Evolutionary conservation across 306 rosid genomes (phyloP).

Genomic region (Boehmeria nivea): DNA sequence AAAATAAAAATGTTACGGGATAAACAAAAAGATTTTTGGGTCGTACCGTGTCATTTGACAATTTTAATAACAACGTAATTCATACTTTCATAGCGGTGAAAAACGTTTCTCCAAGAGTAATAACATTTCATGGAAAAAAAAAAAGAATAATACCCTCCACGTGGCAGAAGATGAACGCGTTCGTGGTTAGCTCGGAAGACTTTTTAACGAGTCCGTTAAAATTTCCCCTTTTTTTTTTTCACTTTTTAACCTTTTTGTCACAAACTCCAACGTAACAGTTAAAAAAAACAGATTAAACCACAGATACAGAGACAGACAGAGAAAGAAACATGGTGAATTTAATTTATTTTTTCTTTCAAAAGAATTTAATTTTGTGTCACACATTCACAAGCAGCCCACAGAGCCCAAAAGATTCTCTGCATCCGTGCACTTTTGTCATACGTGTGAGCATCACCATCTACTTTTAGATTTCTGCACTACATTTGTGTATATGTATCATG

Average conservation of each 20-base stretch:
- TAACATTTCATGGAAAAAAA: too few species aligned
- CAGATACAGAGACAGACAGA: neutral
- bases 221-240: neutral
- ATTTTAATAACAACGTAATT: too few species aligned
- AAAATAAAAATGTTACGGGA: too few species aligned
- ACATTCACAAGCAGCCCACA: slow-evolving; percentile 27
- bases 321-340: neutral
- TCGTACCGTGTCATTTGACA: too few species aligned
- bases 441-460: slow-evolving; percentile 57
- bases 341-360: neutral
- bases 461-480: slow-evolving; percentile 40
- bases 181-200: too few species aligned
- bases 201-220: slow-evolving; percentile 3
- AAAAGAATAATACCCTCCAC: too few species aligned
- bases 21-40: too few species aligned
- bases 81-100: too few species aligned
- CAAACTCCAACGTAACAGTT: slow-evolving; percentile 31
- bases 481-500: neutral
- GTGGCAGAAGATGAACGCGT: too few species aligned
- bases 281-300: neutral
- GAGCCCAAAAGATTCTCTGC: slow-evolving; percentile 53
- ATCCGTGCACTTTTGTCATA: slow-evolving; percentile 74
- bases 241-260: neutral
- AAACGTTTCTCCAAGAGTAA: too few species aligned
- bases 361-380: neutral